These are phyloP conservation scores for Apiotrichum laibachii DNA, from an alignment of 1,284 basidiomycete genomes.

Conservation along the genomic window DNA sequence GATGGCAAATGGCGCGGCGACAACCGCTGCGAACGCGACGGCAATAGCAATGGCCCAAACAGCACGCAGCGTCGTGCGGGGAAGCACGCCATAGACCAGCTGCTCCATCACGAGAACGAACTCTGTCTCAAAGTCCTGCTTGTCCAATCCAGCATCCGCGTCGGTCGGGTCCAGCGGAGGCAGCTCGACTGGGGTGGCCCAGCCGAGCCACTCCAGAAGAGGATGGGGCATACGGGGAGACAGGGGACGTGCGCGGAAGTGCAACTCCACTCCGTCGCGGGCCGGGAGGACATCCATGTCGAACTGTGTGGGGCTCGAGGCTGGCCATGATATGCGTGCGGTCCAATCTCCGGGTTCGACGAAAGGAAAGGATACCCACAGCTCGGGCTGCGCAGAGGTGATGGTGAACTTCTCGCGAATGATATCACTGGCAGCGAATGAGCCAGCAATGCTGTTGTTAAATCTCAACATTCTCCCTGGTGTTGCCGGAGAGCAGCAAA, in stretches of 20 bases:
- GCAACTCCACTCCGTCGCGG: constrained; percentile 11
- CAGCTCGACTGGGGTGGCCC: background rate
- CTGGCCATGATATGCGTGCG: constrained; percentile 42
- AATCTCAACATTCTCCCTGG: too few species aligned
- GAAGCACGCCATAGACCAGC: constrained; percentile 34
- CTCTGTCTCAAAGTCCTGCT: constrained; percentile 20
- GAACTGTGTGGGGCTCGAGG: constrained; percentile 20
- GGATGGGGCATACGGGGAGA: constrained; percentile 28
- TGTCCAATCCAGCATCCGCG: background rate
- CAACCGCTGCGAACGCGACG: constrained; percentile 17
- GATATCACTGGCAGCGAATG: too few species aligned
- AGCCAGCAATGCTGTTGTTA: too few species aligned
- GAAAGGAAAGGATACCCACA: constrained; percentile 20
- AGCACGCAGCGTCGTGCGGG: constrained; percentile 23
- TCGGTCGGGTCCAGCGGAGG: background rate
- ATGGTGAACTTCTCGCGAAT: constrained; percentile 11
- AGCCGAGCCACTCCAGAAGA: constrained; percentile 5
- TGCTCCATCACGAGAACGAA: constrained; percentile 39
- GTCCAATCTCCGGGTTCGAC: constrained; percentile 28
- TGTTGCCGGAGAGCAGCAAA: too few species aligned
- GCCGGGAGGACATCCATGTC: constrained; percentile 11
- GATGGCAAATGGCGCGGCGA: background rate
- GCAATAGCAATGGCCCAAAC: constrained; percentile 20
- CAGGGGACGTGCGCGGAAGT: constrained; percentile 21
- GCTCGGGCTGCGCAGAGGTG: constrained; percentile 14